Percentiles rank a stretch among this genome's conserved stretches.
Evolutionary conservation across 2,329 filamentous ascomycete species (phyloP).

Genomic region (Chaetomiaceae sp.): DNA sequence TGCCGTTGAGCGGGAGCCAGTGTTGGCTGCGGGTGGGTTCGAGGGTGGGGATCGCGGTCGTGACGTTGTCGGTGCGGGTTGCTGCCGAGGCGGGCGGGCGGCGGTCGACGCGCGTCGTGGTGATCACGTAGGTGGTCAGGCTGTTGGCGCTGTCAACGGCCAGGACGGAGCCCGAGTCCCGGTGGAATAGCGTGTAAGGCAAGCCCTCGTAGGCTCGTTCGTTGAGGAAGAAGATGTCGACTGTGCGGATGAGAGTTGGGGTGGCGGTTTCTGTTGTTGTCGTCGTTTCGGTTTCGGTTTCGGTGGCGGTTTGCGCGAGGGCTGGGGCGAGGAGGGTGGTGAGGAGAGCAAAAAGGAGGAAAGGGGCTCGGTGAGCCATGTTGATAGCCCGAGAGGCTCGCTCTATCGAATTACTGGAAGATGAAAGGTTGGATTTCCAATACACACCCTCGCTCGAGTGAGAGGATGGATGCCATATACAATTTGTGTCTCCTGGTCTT

Average conservation of each 20-base stretch:
- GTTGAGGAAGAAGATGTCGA: slow-evolving; percentile 29
- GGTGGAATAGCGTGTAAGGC: slow-evolving; percentile 27
- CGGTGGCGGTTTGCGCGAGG: background rate
- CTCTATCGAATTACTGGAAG: background rate
- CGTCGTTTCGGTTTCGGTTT: too few species aligned
- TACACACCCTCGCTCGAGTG: background rate
- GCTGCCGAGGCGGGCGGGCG: background rate
- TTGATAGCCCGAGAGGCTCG: background rate
- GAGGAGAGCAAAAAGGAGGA: background rate
- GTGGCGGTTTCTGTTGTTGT: slow-evolving; percentile 6
- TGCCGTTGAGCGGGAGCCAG: slow-evolving; percentile 15
- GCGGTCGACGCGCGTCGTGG: slow-evolving; percentile 23
- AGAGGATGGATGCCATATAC: background rate
- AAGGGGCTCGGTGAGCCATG: background rate
- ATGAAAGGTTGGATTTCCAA: too few species aligned
- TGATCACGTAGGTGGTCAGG: slow-evolving; percentile 27
- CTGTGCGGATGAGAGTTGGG: slow-evolving; percentile 20
- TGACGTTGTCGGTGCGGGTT: slow-evolving; percentile 13
- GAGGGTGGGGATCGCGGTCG: slow-evolving; percentile 12
- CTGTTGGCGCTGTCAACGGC: slow-evolving; percentile 18
- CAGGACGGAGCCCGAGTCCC: slow-evolving; percentile 25
- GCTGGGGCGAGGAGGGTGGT: background rate
- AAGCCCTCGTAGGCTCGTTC: slow-evolving; percentile 27
- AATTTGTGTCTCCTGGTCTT: background rate
- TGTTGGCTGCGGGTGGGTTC: background rate